phyloP scores from a whole-genome alignment of 257 asterid species.

The Asclepias syriaca region DNA sequence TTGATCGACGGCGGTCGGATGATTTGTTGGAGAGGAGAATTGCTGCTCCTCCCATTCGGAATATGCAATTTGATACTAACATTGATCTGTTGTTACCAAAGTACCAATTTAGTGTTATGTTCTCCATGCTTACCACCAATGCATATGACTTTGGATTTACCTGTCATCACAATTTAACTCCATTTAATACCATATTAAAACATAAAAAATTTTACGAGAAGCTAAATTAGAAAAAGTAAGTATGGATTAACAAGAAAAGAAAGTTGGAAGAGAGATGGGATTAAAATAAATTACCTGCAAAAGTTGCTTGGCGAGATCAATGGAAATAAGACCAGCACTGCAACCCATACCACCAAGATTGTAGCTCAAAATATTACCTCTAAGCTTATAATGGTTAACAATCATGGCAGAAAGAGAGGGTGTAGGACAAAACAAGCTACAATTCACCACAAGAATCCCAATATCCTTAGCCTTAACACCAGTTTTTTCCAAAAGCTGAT shows the following conservation, averaged over 20 bases:
- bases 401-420: constrained; percentile 75
- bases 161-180: constrained; percentile 12
- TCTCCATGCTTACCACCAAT: constrained; percentile 63
- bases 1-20: constrained; percentile 37
- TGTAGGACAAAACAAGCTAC: constrained; percentile 67
- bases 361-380: constrained; percentile 63
- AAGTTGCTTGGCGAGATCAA: constrained; percentile 78
- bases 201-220: too few species aligned
- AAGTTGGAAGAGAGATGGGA: not conserved
- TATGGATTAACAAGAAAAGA: too few species aligned
- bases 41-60: constrained; percentile 77
- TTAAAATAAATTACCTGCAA: constrained; percentile 36
- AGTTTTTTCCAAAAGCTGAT: constrained; percentile 50
- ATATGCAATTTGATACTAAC: constrained; percentile 63
- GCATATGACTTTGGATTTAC: constrained; percentile 75
- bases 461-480: constrained; percentile 63
- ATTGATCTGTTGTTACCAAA: constrained; percentile 62
- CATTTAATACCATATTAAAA: too few species aligned
- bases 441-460: constrained; percentile 67
- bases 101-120: constrained; percentile 62
- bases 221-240: too few species aligned
- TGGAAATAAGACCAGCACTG: constrained; percentile 77
- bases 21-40: constrained; percentile 57
- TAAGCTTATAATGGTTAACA: constrained; percentile 67
- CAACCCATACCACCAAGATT: constrained; percentile 93